These are phyloP conservation scores for Coemansia sp. DNA, from an alignment of 192 early-diverging fungal species.

Conservation along the genomic window DNA sequence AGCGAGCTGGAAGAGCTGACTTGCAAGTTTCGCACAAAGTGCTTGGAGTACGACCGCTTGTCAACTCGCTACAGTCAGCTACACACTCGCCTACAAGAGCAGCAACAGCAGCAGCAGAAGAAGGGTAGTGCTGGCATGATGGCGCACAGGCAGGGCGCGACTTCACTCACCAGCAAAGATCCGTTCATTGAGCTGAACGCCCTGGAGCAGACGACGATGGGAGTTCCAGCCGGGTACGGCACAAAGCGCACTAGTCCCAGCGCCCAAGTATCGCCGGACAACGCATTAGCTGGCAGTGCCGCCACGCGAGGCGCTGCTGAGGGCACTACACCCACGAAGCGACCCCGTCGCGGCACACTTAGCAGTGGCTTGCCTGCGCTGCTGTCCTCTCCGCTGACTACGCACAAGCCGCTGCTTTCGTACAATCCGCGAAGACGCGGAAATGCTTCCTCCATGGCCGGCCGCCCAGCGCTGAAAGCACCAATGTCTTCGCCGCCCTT, in stretches of 20 bases:
- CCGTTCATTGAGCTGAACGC: conserved; percentile 1
- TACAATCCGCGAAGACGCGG: conserved; percentile 9
- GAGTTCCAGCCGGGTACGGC: neutral
- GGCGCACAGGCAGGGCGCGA: neutral
- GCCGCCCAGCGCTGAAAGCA: neutral
- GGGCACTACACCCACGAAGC: conserved; percentile 28
- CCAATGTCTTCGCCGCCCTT: conserved; percentile 1
- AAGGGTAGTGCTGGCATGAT: neutral
- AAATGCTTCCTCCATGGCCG: neutral
- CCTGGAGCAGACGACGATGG: neutral
- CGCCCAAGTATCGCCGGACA: conserved; percentile 3
- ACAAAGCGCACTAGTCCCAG: neutral
- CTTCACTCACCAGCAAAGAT: neutral
- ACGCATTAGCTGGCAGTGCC: neutral
- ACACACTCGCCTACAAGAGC: neutral
- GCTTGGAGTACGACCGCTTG: conserved; percentile 38
- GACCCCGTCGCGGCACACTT: neutral
- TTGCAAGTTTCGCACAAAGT: conserved; percentile 28
- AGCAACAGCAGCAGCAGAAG: neutral
- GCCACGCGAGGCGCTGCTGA: conserved; percentile 1
- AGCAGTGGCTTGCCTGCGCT: conserved; percentile 15
- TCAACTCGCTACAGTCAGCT: conserved; percentile 14
- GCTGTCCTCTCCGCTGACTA: conserved; percentile 23
- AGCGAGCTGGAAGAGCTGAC: conserved; percentile 27
- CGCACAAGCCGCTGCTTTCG: conserved; percentile 10